Evolutionary conservation across 73 alveolate genomes (phyloP).

Genomic region (Paramecium pentaurelia): DNA sequence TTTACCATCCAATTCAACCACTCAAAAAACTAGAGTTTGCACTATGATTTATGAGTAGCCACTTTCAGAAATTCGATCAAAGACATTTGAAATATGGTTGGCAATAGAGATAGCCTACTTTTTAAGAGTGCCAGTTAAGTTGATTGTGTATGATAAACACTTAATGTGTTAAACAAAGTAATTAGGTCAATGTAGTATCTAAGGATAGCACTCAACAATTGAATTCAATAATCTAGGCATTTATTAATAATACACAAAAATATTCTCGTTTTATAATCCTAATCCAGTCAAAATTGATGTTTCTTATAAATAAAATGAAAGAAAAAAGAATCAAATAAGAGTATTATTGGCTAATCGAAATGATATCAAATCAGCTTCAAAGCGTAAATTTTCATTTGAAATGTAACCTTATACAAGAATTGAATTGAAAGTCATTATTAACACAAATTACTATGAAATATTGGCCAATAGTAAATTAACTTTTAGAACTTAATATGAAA

Average conservation of each 20-base stretch:
- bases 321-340: background rate
- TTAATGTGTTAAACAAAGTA: background rate
- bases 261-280: background rate
- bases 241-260: background rate
- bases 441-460: conserved; percentile 12
- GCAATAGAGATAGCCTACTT: background rate
- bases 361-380: background rate
- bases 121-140: background rate
- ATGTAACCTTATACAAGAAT: background rate
- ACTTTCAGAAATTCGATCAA: background rate
- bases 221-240: background rate
- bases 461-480: background rate
- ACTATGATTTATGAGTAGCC: background rate
- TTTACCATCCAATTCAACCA: background rate
- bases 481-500: background rate
- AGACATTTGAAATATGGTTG: conserved; percentile 6
- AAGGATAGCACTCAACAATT: background rate
- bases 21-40: background rate
- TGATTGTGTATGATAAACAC: background rate
- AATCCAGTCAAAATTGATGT: conserved; percentile 32
- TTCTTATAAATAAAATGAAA: background rate
- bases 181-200: background rate
- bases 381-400: conserved; percentile 23
- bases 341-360: background rate
- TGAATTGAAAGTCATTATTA: background rate